Conservation (phyloP, 805 yeast species). For the Candida loeiensis region DNA sequence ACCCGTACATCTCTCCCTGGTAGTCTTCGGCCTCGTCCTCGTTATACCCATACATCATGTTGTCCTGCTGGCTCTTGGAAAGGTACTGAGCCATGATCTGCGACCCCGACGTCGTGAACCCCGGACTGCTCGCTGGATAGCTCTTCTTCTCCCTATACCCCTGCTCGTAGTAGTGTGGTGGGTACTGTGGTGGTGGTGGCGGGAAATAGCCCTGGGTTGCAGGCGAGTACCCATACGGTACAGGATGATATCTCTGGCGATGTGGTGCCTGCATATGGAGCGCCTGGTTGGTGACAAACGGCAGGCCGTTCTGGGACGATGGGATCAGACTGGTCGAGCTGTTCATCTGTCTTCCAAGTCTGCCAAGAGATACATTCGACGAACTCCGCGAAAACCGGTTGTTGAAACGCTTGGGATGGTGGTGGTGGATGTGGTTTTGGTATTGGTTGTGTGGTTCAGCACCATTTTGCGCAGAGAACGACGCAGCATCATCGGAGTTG, state of each 20-base stretch:
- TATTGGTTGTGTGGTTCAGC: too few relatives aligned
- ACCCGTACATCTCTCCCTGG: slow-evolving; percentile 6
- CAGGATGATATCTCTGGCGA: background rate
- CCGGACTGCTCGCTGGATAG: slow-evolving; percentile 7
- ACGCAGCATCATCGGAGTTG: slow-evolving; percentile 10
- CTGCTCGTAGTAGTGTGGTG: slow-evolving; percentile 7
- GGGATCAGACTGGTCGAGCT: background rate
- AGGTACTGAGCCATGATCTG: slow-evolving; percentile 77
- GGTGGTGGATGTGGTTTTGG: slow-evolving; percentile 46
- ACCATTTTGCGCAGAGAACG: slow-evolving; percentile 8
- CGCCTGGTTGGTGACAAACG: slow-evolving; percentile 4
- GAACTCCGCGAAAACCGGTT: slow-evolving; percentile 92
- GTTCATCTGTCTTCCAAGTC: background rate
- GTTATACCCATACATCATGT: slow-evolving; percentile 41
- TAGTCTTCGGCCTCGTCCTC: slow-evolving; percentile 18
- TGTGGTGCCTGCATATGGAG: slow-evolving; percentile 1
- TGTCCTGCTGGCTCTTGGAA: slow-evolving; percentile 67
- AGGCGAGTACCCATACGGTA: slow-evolving; percentile 5
- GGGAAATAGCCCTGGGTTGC: slow-evolving; percentile 11
- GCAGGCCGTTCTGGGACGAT: slow-evolving; percentile 4
- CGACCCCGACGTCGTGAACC: slow-evolving; percentile 46
- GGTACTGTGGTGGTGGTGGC: slow-evolving; percentile 11
- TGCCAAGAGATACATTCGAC: slow-evolving; percentile 48
- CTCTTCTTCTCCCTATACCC: slow-evolving; percentile 6
- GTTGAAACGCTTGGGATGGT: slow-evolving; percentile 97